Conservation (phyloP, 2,329 filamentous ascomycete species). For the Botrytis medusae region DNA sequence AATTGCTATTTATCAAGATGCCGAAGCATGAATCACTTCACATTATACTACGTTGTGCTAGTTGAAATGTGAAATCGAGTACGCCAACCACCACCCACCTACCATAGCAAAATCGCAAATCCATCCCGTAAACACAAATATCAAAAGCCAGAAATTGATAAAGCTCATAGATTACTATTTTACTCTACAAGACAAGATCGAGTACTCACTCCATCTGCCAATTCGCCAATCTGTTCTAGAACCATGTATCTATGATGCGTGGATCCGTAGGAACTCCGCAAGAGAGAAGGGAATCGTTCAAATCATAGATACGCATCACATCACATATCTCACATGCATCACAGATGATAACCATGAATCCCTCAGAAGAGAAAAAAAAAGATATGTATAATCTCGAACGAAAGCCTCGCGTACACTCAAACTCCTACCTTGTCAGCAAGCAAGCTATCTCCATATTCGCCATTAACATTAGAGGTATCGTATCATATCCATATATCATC, state of each 20-base stretch:
- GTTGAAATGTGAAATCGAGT: too few relatives aligned
- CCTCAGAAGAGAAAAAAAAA: not conserved
- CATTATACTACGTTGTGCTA: too few relatives aligned
- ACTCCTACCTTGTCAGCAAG: not conserved
- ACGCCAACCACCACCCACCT: not conserved
- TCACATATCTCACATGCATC: not conserved
- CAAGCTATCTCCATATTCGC: not conserved
- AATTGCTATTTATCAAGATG: not conserved
- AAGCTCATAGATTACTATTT: not conserved
- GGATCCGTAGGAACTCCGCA: not conserved
- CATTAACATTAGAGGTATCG: constrained; percentile 8
- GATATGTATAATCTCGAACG: not conserved
- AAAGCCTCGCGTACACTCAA: not conserved
- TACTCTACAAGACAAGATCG: not conserved
- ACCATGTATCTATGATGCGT: not conserved
- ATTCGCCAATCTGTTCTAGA: not conserved
- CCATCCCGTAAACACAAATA: not conserved
- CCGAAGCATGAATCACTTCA: not conserved
- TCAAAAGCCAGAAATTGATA: not conserved
- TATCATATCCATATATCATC: constrained; percentile 4
- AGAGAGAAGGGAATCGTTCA: not conserved
- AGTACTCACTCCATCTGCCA: not conserved
- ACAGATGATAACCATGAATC: not conserved
- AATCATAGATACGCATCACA: not conserved
- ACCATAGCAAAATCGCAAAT: not conserved